phyloP scores from a whole-genome alignment of 1,284 basidiomycete species.

The Meripilus lineatus region DNA sequence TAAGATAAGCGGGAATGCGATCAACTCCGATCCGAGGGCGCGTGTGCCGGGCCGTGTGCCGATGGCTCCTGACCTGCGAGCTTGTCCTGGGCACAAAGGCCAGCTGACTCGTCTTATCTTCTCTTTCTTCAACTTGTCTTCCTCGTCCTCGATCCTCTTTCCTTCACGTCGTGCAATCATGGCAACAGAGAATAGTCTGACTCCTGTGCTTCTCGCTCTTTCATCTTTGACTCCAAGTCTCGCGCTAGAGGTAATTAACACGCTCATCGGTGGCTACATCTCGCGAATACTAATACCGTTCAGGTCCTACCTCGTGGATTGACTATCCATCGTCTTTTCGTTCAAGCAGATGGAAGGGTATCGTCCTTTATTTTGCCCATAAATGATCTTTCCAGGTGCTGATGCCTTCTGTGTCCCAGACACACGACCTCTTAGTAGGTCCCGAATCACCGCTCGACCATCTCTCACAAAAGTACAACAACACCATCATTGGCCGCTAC shows the following conservation, averaged over 20 bases:
- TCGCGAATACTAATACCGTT: conserved; percentile 1
- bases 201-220: conserved; percentile 49
- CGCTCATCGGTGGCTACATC: not conserved
- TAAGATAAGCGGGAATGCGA: too few species aligned
- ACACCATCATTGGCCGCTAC: conserved; percentile 69
- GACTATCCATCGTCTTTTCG: conserved; percentile 60
- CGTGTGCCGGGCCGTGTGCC: too few species aligned
- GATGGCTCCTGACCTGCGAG: too few species aligned
- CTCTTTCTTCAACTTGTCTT: too few species aligned
- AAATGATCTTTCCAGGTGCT: conserved; percentile 4
- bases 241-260: conserved; percentile 45
- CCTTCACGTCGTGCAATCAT: too few species aligned
- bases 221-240: conserved; percentile 52
- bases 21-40: too few species aligned
- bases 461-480: conserved; percentile 58
- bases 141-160: too few species aligned
- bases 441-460: conserved; percentile 62
- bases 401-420: conserved; percentile 32
- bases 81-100: too few species aligned
- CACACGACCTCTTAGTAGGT: conserved; percentile 70
- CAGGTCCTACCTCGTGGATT: conserved; percentile 64
- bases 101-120: too few species aligned
- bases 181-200: too few species aligned
- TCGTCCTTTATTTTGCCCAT: not conserved
- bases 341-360: conserved; percentile 60